Base-by-base conservation (phyloP, 108 stramenopile species). In the Cyclotella sp. region DNA sequence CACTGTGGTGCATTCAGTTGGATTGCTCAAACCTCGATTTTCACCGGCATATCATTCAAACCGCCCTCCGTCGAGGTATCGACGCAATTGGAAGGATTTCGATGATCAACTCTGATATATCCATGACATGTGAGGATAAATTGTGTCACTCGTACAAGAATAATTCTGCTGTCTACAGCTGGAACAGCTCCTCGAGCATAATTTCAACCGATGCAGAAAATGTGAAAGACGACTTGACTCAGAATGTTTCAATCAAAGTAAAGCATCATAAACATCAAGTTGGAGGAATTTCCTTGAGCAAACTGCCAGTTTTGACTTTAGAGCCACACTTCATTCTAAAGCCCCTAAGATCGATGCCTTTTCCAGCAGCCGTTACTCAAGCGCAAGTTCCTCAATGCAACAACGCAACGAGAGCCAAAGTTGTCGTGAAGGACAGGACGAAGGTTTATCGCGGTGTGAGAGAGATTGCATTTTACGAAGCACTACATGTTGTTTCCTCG, bases 391-490 rank as follows among this genome's bases (percentile, higher is more conserved):
- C 27, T 62, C 61, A 34, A 3, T 62, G 28, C 14, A 57, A 70
- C 6, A 30, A 19, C 21, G 41, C 44, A 21, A 16, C 4, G 16
- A 12, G 30, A 9, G 51, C 65, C 3, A 67, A 67, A 60, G 65
- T 67, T 27, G 60, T 9, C 22, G 34, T 12, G 1, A 1, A 63
- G 27, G 79, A 81, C 46, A 45, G 41, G 24, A 84, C 64, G 14
- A 80, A 69, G 15, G 85, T 88, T 26, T 84, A 89, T 72, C 88
- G 93, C 29, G 93, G 92, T 22, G 76, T 91, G 24, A 86, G 93
- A 30, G 95, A 96, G 73, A 52, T 93, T 29, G 86, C 83, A 27
- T 96, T 96, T 63, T 96, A 96, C 73, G 95, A 96, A 72, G 72
- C 85, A 22, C 62, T 92, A 24, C 47, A 66, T 27, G 47, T 72